Evolutionary conservation across 1,284 basidiomycete genomes (phyloP).

Genomic region (Leccinum subspadiceum): DNA sequence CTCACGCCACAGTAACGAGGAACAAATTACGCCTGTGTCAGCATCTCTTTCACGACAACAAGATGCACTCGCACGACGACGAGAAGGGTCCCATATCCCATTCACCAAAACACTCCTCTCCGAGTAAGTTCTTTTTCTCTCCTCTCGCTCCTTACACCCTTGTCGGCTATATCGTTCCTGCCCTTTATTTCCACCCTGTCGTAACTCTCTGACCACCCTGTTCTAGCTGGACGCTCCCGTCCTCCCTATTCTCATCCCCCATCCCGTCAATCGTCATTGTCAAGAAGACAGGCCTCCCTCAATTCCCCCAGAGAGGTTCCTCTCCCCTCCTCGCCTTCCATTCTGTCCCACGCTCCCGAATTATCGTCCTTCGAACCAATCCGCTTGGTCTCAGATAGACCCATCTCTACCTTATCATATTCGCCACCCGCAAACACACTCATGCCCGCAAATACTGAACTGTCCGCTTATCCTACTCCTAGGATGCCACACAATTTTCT

Average conservation of each 20-base stretch:
- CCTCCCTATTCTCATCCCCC: not conserved
- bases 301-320: not conserved
- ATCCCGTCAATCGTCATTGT: slow-evolving; percentile 1
- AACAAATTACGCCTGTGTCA: not conserved
- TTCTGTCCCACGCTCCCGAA: not conserved
- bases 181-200: not conserved
- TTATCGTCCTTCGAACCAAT: not conserved
- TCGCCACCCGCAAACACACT: not conserved
- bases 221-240: not conserved
- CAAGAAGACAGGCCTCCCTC: not conserved
- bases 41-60: not conserved
- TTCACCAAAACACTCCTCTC: not conserved
- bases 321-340: not conserved
- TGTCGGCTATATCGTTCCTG: not conserved
- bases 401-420: not conserved
- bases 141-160: not conserved
- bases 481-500: not conserved
- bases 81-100: not conserved
- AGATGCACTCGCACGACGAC: slow-evolving; percentile 2
- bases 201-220: not conserved
- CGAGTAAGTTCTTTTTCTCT: not conserved
- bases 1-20: slow-evolving; percentile 2
- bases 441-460: not conserved
- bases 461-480: not conserved
- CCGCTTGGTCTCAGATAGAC: not conserved